phyloP scores from a whole-genome alignment of 1,284 basidiomycete species.

The Austroboletus niveus region DNA sequence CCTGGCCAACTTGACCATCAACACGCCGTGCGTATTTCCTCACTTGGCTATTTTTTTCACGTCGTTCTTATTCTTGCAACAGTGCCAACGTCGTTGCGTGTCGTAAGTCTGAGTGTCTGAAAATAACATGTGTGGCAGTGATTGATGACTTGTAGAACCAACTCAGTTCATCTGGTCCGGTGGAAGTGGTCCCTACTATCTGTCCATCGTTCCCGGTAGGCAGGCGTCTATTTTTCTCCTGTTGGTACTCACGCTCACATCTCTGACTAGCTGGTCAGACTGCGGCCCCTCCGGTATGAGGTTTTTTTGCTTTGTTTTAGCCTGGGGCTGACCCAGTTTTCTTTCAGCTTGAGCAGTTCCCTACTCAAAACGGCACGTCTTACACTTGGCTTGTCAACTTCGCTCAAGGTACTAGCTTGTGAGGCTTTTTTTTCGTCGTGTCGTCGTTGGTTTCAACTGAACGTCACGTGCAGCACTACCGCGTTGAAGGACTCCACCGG shows the following conservation, averaged over 20 bases:
- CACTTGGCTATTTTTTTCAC: slow-evolving; percentile 8
- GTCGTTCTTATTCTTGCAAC: neutral
- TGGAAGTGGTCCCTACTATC: slow-evolving; percentile 61
- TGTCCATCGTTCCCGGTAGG: slow-evolving; percentile 65
- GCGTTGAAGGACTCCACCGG: slow-evolving; percentile 63
- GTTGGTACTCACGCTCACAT: neutral
- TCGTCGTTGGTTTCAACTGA: neutral
- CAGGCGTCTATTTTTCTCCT: neutral
- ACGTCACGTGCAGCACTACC: slow-evolving; percentile 43
- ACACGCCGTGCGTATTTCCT: slow-evolving; percentile 60
- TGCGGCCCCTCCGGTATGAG: slow-evolving; percentile 49
- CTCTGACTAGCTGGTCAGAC: slow-evolving; percentile 51
- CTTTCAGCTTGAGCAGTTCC: slow-evolving; percentile 54
- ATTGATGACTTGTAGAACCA: slow-evolving; percentile 46
- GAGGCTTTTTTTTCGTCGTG: slow-evolving; percentile 3
- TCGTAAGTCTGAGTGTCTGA: slow-evolving; percentile 39
- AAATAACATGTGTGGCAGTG: neutral
- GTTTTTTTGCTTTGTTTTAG: neutral
- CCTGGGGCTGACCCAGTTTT: neutral
- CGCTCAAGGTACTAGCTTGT: slow-evolving; percentile 53
- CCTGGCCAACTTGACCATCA: slow-evolving; percentile 51
- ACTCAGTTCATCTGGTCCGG: slow-evolving; percentile 54
- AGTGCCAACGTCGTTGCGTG: slow-evolving; percentile 49
- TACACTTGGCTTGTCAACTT: slow-evolving; percentile 68
- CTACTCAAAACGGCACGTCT: slow-evolving; percentile 41